Base-by-base conservation (phyloP, 768 basidiomycete species). In the Pleurotus ostreatus region DNA sequence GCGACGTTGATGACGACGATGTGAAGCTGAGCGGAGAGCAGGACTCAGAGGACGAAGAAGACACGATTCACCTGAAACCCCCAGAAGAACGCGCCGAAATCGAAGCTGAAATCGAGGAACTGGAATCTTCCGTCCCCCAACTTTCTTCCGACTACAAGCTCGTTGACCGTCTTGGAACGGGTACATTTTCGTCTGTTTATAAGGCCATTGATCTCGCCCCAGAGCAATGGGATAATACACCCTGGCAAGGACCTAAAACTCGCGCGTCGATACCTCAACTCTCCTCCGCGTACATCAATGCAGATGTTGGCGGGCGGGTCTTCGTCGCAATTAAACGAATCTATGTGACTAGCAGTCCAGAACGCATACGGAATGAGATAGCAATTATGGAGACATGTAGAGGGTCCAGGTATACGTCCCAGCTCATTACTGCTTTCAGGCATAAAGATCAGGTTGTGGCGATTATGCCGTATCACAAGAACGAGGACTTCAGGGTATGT, bases 161-260 rank as follows among this genome's bases (percentile, higher is more conserved):
- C 37, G 69, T 98, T 37, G 96, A 98, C 72, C 82, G 95, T 1
- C 81, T 99, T 0, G 97, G 97, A 12, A 98, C 95, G 54, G 96
- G 96, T 13, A 99, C 96, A 1, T 99, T 99, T 73, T 98, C 96
- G 0, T 94, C 94, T 8, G 97, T 99, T n/a, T 99, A 98, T 80
- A 97, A 98, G 65, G 97, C 95, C 0, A 70, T 95, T 60, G 97
- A 99, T 69, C 63, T 89, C 13, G 71, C 78, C 57, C 83, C 92
- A 62, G 72, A 78, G 48, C 88, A 89, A 52, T 92, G 85, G 85
- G 80, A 90, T 68, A 92, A 93, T 63, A 61, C 69, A 4, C 76
- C 82, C 11, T 93, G 91, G 91, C 82, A 83, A 30, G 87, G 87
- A 0, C 69, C 73, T 46, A 88, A 89, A 63, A 80, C 82, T 1